These are phyloP conservation scores for Thielaviopsis euricoi DNA, from an alignment of 2,329 filamentous ascomycete species.

Conservation along the genomic window DNA sequence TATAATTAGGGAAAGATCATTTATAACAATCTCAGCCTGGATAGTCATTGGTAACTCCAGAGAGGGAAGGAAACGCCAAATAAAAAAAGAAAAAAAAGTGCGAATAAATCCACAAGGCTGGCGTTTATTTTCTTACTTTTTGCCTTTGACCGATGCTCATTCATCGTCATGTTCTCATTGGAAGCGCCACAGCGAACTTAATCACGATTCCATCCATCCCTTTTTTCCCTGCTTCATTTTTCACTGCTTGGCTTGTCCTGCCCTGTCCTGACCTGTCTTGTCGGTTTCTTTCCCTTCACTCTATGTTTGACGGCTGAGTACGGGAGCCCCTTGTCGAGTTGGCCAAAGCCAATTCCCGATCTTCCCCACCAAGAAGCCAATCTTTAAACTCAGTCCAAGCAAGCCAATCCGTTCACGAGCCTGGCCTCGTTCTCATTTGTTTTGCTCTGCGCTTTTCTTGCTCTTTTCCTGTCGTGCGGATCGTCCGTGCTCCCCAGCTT, in stretches of 20 bases:
- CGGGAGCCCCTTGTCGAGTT: background rate
- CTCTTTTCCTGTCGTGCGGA: background rate
- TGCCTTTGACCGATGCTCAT: too few relatives aligned
- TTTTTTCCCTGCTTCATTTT: too few relatives aligned
- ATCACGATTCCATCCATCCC: too few relatives aligned
- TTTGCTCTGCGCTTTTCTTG: background rate
- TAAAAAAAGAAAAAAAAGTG: background rate
- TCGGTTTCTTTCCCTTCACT: too few relatives aligned
- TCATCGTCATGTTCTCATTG: too few relatives aligned
- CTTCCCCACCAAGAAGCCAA: background rate
- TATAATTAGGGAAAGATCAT: too few relatives aligned
- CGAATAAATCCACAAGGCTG: background rate
- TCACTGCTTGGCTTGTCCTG: too few relatives aligned
- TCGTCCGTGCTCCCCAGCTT: background rate
- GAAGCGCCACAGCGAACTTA: too few relatives aligned
- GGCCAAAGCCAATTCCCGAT: background rate
- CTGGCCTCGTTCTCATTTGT: background rate
- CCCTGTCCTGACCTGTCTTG: too few relatives aligned
- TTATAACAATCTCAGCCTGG: too few relatives aligned
- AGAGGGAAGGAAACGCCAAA: background rate
- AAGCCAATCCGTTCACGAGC: background rate
- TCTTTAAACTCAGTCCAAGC: background rate
- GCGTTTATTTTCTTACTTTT: background rate
- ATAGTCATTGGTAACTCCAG: background rate
- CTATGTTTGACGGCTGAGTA: too few relatives aligned